Evolutionary conservation across 495 filamentous ascomycete species (phyloP), one percentile per base, ranked within the genome.

Genomic region (Evansstolkia leycettana): DNA sequence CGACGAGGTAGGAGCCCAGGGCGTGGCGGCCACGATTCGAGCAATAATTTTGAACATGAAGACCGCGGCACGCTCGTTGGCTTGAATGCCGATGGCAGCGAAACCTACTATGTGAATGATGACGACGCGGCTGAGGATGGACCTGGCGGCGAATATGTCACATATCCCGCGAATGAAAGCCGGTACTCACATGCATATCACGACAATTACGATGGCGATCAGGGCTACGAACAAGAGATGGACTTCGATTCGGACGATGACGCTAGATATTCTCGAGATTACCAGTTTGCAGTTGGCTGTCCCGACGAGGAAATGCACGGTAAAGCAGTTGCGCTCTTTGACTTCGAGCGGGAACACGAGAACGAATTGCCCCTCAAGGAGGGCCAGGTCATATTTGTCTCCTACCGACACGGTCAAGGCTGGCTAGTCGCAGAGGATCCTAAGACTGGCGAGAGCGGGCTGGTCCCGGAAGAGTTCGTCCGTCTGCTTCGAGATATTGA

Each of bases 301-400:
- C 86, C 89, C 6, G 89, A 94, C 47, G 89, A 96, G 58, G 88
- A 94, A 53, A 93, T 94, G 84, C 85, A 94, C 51, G 89, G 89
- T 28, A 93, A 93, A 50, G 89, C 89, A 24, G 84, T 98, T 15
- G 92, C 90, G 4, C 68, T 98, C 9, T 98, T 92, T 50, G 85
- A 94, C 54, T 98, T 98, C 54, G 75, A 77, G 34, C 75, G 86
- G 17, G 90, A 96, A 54, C 94, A 96, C 50, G 86, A 94, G 50
- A 98, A 94, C 45, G 90, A 98, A 59, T 72, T 98, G 10, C 87
- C 85, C 11, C 64, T 98, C 13, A 77, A 80, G 0, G 90, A 98
- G 57, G 92, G 92, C 20, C 90, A 98, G 50, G 81, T 95, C 36
- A 93, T 98, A 29, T 87, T 87, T 71, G 88, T 98, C 27, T 89